Evolutionary conservation across 495 filamentous ascomycete genomes (phyloP).

Genomic region (Aspergillus nanangensis): DNA sequence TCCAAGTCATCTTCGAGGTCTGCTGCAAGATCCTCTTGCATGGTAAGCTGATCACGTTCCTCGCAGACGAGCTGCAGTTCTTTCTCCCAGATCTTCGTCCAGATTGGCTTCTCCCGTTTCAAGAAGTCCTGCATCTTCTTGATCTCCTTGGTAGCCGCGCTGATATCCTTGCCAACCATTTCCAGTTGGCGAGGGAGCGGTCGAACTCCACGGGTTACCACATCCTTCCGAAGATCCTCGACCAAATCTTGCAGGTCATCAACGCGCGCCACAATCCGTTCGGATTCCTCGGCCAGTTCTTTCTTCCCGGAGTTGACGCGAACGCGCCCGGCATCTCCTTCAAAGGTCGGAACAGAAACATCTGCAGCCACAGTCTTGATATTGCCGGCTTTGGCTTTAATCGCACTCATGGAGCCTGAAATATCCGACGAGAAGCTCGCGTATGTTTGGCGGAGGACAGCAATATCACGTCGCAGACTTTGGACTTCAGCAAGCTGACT

Average conservation of each 20-base stretch:
- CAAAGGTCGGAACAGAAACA: slow-evolving; percentile 56
- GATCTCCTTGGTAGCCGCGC: slow-evolving; percentile 73
- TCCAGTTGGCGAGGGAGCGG: slow-evolving; percentile 91
- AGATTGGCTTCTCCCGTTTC: slow-evolving; percentile 85
- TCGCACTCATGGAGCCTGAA: slow-evolving; percentile 75
- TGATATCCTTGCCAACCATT: slow-evolving; percentile 80
- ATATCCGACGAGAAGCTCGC: slow-evolving; percentile 85
- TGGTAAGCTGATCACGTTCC: slow-evolving; percentile 86
- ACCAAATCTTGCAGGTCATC: slow-evolving; percentile 95
- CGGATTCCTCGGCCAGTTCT: slow-evolving; percentile 73
- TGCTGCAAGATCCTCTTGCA: slow-evolving; percentile 88
- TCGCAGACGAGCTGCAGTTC: slow-evolving; percentile 92
- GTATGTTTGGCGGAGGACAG: slow-evolving; percentile 89
- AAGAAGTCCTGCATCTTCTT: slow-evolving; percentile 95
- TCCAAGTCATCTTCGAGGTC: slow-evolving; percentile 94
- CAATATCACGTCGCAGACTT: slow-evolving; percentile 82
- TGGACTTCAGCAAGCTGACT: slow-evolving; percentile 72
- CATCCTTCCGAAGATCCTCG: slow-evolving; percentile 96
- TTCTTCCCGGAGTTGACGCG: slow-evolving; percentile 87
- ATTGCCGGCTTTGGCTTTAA: slow-evolving; percentile 72
- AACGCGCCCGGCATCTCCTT: slow-evolving; percentile 68
- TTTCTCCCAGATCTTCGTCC: slow-evolving; percentile 98
- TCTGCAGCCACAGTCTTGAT: slow-evolving; percentile 74
- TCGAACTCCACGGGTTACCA: slow-evolving; percentile 87
- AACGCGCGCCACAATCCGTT: slow-evolving; percentile 81